These are phyloP conservation scores for Venturiaceae sp. DNA, from an alignment of 2,329 filamentous ascomycete species.

Conservation along the genomic window DNA sequence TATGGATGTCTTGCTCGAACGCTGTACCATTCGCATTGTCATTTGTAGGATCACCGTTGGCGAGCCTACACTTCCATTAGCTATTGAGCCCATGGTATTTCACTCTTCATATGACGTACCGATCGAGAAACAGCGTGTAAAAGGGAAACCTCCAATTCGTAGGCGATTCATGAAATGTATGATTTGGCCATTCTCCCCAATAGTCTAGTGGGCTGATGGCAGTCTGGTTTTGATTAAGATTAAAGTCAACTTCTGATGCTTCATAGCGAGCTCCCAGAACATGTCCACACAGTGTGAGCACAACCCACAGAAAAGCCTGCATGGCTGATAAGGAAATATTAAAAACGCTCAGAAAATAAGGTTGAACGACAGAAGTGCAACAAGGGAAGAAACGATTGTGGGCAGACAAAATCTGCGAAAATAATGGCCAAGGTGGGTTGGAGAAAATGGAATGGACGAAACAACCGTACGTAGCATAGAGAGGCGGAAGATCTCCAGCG, in stretches of 20 bases:
- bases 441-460: background rate
- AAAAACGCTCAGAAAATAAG: background rate
- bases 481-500: background rate
- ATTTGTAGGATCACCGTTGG: conserved; percentile 53
- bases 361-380: background rate
- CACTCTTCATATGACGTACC: background rate
- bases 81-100: background rate
- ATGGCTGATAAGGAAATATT: conserved; percentile 1
- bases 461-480: background rate
- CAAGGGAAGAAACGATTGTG: background rate
- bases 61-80: conserved; percentile 46
- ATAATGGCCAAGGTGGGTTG: background rate
- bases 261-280: background rate
- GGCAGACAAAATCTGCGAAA: background rate
- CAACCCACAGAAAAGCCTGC: background rate
- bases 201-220: conserved; percentile 47
- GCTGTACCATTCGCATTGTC: conserved; percentile 50
- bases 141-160: conserved; percentile 54
- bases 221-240: conserved; percentile 48
- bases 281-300: background rate
- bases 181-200: conserved; percentile 37
- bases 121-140: conserved; percentile 40
- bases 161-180: conserved; percentile 43
- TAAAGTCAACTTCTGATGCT: conserved; percentile 37
- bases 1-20: conserved; percentile 49